Conservation (phyloP, 257 asterid genomes). For the Salvia hispanica region DNA sequence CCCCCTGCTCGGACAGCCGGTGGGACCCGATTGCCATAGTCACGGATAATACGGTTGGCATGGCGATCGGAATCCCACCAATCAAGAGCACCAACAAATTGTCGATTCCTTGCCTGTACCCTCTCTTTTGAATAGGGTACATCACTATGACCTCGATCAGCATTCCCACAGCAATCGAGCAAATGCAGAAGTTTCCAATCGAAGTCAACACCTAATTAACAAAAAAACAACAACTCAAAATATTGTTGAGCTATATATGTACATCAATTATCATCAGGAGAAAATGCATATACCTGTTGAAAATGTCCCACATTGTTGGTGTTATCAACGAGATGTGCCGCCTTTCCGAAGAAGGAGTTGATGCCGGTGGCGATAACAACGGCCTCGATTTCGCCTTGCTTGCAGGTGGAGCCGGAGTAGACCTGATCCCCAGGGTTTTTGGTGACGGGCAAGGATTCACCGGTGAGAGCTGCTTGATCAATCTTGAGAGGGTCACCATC, state of each 20-base stretch:
- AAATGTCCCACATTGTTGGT: conserved; percentile 63
- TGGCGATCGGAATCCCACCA: conserved; percentile 65
- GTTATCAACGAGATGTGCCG: conserved; percentile 63
- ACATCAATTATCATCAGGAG: not conserved
- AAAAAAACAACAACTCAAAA: not conserved
- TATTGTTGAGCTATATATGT: not conserved
- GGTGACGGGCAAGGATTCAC: conserved; percentile 58
- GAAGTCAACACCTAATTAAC: conserved; percentile 50
- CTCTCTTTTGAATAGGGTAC: conserved; percentile 54
- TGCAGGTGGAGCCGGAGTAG: conserved; percentile 60
- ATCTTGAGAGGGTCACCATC: conserved; percentile 61
- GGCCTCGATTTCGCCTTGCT: conserved; percentile 63
- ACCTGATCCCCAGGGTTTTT: conserved; percentile 50
- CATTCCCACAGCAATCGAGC: conserved; percentile 57
- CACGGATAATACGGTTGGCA: conserved; percentile 61
- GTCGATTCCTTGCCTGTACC: conserved; percentile 59
- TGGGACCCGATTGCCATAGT: conserved; percentile 69
- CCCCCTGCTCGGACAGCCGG: conserved; percentile 56
- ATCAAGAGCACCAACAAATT: conserved; percentile 54
- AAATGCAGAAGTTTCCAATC: conserved; percentile 60
- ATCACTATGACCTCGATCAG: conserved; percentile 50
- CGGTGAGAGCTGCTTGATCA: conserved; percentile 61
- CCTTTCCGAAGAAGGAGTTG: conserved; percentile 60
- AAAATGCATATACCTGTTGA: conserved; percentile 42
- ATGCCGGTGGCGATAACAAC: conserved; percentile 60